phyloP scores from a whole-genome alignment of 345 rosid genomes.

The Euphorbia lathyris region DNA sequence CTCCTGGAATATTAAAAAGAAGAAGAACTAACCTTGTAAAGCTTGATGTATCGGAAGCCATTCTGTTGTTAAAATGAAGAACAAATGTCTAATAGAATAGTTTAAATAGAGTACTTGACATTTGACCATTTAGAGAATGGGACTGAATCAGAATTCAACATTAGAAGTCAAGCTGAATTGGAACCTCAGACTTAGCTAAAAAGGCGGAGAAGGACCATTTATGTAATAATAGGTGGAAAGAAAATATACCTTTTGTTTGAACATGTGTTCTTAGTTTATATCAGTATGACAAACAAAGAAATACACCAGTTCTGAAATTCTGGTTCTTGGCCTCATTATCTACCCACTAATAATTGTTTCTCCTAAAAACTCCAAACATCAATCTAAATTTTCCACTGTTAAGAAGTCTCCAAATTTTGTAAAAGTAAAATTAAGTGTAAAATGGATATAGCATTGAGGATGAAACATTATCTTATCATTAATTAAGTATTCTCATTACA shows the following conservation, averaged over 20 bases:
- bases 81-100: neutral
- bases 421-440: too few species aligned
- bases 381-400: too few species aligned
- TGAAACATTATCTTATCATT: too few species aligned
- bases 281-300: neutral
- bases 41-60: slow-evolving; percentile 32
- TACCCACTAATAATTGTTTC: too few species aligned
- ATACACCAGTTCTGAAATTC: too few species aligned
- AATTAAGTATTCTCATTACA: too few species aligned
- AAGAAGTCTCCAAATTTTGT: too few species aligned
- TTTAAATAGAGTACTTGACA: neutral
- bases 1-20: neutral
- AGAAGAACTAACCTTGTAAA: slow-evolving; percentile 29
- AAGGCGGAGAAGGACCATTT: too few species aligned
- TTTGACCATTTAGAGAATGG: neutral
- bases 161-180: neutral
- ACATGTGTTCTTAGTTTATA: neutral
- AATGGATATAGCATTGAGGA: too few species aligned
- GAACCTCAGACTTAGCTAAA: neutral
- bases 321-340: too few species aligned
- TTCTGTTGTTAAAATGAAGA: slow-evolving; percentile 1
- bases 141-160: neutral
- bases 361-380: too few species aligned
- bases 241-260: neutral
- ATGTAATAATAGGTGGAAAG: too few species aligned